These are phyloP conservation scores for Diacronema lutheri DNA, from an alignment of 78 protist species.

Conservation along the genomic window DNA sequence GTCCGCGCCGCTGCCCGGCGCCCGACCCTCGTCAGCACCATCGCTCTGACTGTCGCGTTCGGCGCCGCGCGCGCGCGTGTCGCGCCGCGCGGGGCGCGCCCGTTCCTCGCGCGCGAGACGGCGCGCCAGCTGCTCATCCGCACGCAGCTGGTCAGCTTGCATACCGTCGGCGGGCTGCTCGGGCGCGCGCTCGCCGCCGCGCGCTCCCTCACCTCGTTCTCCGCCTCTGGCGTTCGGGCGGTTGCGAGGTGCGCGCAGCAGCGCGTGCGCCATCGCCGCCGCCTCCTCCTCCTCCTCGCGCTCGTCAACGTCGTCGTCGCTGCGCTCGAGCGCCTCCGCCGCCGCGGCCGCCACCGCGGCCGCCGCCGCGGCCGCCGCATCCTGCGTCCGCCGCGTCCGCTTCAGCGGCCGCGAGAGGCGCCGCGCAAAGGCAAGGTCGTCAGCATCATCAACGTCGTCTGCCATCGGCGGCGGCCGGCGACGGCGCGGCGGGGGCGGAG, in stretches of 20 bases:
- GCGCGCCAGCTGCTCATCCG: not conserved
- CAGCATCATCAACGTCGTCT: too few relatives aligned
- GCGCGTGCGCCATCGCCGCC: not conserved
- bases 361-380: not conserved
- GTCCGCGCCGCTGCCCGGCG: not conserved
- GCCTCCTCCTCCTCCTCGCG: not conserved
- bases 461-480: too few relatives aligned
- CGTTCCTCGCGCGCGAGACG: not conserved
- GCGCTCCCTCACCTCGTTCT: not conserved
- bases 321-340: not conserved
- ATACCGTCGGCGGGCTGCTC: not conserved
- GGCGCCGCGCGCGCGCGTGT: not conserved
- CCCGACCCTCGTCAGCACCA: not conserved
- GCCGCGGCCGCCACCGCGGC: not conserved
- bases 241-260: not conserved
- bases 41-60: too few relatives aligned
- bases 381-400: not conserved
- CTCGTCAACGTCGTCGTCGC: not conserved
- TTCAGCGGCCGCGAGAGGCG: too few relatives aligned
- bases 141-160: too few relatives aligned
- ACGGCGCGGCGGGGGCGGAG: too few relatives aligned
- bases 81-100: not conserved
- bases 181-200: too few relatives aligned
- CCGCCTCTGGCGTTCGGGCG: not conserved
- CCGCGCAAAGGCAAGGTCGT: too few relatives aligned